phyloP scores from a whole-genome alignment of 176 grass and related monocot genomes.

The Puya raimondii region DNA sequence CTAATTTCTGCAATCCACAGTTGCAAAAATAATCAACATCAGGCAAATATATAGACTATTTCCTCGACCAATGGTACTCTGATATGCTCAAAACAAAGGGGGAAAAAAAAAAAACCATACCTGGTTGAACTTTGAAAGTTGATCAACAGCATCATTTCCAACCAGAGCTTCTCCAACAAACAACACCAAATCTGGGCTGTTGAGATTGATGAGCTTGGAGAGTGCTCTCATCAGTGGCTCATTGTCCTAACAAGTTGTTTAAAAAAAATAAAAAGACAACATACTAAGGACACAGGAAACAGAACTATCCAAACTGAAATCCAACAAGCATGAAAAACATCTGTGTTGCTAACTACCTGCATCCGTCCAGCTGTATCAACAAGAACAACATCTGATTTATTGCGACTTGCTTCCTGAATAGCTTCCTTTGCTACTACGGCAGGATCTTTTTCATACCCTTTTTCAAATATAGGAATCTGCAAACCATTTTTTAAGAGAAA shows the following conservation, averaged over 20 bases:
- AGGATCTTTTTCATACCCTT: constrained; percentile 90
- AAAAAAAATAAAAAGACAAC: constrained; percentile 6
- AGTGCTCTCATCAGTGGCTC: constrained; percentile 98
- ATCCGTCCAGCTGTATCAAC: constrained; percentile 90
- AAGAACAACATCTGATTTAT: constrained; percentile 87
- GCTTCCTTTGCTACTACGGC: constrained; percentile 87
- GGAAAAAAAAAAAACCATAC: constrained; percentile 12
- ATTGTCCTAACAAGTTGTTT: constrained; percentile 56
- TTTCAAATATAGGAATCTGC: constrained; percentile 95
- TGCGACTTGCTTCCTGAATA: constrained; percentile 69
- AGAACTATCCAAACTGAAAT: background rate
- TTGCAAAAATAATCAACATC: background rate
- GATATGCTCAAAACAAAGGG: background rate
- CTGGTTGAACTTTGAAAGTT: constrained; percentile 86
- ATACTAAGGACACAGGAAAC: background rate
- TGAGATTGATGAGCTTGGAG: constrained; percentile 92
- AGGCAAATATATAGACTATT: background rate
- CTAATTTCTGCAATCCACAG: constrained; percentile 59
- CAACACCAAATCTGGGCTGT: constrained; percentile 76
- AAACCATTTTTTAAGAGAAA: background rate
- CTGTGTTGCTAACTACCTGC: constrained; percentile 42
- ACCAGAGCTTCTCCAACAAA: constrained; percentile 95
- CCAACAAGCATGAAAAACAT: background rate
- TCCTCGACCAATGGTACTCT: background rate
- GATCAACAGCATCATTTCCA: constrained; percentile 94